Evolutionary conservation across 495 filamentous ascomycete species (phyloP).

Genomic region (Xylona heveae): DNA sequence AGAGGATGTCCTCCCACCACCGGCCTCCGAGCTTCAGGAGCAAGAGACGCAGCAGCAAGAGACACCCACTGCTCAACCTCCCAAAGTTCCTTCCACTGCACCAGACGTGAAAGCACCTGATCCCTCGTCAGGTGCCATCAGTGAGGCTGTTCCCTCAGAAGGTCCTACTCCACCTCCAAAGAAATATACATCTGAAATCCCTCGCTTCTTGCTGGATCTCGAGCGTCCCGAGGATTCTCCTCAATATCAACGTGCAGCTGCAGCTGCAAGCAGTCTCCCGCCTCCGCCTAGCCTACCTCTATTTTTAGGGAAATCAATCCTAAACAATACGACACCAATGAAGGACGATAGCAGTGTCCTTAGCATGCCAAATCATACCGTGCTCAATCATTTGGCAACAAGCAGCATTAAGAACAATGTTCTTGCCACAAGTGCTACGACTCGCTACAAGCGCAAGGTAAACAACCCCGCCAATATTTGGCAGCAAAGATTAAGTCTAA

Average conservation of each 20-base stretch:
- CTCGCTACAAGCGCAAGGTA: conserved; percentile 91
- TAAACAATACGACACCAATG: conserved; percentile 75
- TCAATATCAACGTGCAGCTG: conserved; percentile 43
- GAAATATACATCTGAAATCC: conserved; percentile 41
- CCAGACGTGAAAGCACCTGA: conserved; percentile 7
- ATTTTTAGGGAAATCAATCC: conserved; percentile 83
- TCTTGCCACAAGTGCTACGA: conserved; percentile 90
- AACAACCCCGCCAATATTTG: conserved; percentile 1
- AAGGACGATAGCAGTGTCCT: conserved; percentile 96
- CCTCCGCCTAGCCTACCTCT: conserved; percentile 71
- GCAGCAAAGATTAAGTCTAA: conserved; percentile 8
- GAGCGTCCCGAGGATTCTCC: conserved; percentile 62
- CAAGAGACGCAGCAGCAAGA: conserved; percentile 24
- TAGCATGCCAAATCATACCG: conserved; percentile 89
- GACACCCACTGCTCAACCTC: too few species aligned
- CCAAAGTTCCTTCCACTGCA: too few species aligned
- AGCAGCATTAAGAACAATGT: conserved; percentile 95
- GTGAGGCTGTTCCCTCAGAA: conserved; percentile 8
- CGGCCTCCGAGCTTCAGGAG: conserved; percentile 1
- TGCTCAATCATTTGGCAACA: conserved; percentile 92
- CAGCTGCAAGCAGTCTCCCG: conserved; percentile 50
- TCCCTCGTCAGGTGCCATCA: conserved; percentile 10
- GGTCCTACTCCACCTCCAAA: neutral
- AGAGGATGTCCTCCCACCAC: conserved; percentile 44
- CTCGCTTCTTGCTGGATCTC: conserved; percentile 66